Percentiles rank a stretch among this genome's conserved stretches.
Conservation (phyloP, 2,329 filamentous ascomycete genomes). For the Fusarium sp. region DNA sequence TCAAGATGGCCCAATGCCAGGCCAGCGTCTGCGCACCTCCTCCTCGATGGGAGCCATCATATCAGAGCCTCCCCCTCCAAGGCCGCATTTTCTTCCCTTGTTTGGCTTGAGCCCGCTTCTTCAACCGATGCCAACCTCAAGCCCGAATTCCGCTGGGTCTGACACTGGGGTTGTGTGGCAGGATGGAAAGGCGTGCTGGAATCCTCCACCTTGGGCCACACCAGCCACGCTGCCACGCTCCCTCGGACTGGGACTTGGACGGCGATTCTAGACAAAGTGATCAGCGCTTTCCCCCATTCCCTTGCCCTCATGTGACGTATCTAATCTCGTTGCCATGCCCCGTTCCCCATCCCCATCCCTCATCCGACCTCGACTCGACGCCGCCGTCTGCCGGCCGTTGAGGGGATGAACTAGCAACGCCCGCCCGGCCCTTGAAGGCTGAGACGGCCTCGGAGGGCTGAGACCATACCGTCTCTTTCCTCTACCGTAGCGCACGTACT, state of each 20-base stretch:
- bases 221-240: slow-evolving; percentile 13
- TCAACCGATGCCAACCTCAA: not conserved
- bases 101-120: slow-evolving; percentile 3
- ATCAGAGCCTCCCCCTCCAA: slow-evolving; percentile 12
- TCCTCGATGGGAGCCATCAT: not conserved
- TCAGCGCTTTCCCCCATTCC: slow-evolving; percentile 28
- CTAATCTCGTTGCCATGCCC: slow-evolving; percentile 13
- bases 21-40: slow-evolving; percentile 25
- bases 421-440: slow-evolving; percentile 24
- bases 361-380: not conserved
- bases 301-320: slow-evolving; percentile 38
- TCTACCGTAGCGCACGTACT: not conserved
- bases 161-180: not conserved
- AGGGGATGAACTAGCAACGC: not conserved
- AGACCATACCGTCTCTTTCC: slow-evolving; percentile 14
- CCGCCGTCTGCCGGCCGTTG: slow-evolving; percentile 13
- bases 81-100: not conserved
- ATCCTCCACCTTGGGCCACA: not conserved
- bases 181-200: not conserved
- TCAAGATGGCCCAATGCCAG: slow-evolving; percentile 35
- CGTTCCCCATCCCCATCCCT: slow-evolving; percentile 5
- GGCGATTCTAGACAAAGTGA: slow-evolving; percentile 36
- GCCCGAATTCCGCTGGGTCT: not conserved
- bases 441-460: slow-evolving; percentile 27
- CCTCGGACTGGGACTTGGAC: not conserved